These are phyloP conservation scores for Apiotrichum sp. DNA, from an alignment of 1,284 basidiomycete species.

Conservation along the genomic window DNA sequence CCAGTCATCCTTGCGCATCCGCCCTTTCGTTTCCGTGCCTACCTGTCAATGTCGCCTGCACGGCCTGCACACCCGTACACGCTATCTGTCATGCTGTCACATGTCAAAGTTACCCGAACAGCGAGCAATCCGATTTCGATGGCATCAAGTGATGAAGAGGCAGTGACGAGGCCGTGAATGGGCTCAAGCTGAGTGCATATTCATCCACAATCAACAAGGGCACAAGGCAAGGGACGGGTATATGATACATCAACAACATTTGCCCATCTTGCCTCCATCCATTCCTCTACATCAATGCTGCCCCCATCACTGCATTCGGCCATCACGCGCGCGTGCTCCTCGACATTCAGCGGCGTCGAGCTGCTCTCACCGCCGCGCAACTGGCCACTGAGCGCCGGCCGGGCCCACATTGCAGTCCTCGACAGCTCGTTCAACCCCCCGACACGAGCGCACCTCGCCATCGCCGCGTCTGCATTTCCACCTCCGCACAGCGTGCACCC, in stretches of 20 bases:
- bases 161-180: too few species aligned
- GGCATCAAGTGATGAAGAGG: too few species aligned
- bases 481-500: background rate
- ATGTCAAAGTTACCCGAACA: too few species aligned
- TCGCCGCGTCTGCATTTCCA: constrained; percentile 52
- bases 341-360: constrained; percentile 18
- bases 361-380: constrained; percentile 25
- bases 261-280: background rate
- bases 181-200: too few species aligned
- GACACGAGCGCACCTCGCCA: constrained; percentile 74
- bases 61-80: too few species aligned
- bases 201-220: too few species aligned
- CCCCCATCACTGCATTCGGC: background rate
- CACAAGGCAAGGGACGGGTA: too few species aligned
- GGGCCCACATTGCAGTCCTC: constrained; percentile 55
- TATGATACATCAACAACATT: background rate
- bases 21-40: too few species aligned
- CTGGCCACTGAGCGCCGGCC: constrained; percentile 24
- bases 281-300: constrained; percentile 20
- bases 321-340: constrained; percentile 2
- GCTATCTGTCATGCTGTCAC: too few species aligned
- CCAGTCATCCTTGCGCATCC: too few species aligned
- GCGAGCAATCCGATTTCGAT: too few species aligned
- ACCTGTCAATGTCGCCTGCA: too few species aligned
- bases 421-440: constrained; percentile 96